Base-by-base conservation (phyloP, 441 rosid species). In the Gossypium gossypioides region DNA sequence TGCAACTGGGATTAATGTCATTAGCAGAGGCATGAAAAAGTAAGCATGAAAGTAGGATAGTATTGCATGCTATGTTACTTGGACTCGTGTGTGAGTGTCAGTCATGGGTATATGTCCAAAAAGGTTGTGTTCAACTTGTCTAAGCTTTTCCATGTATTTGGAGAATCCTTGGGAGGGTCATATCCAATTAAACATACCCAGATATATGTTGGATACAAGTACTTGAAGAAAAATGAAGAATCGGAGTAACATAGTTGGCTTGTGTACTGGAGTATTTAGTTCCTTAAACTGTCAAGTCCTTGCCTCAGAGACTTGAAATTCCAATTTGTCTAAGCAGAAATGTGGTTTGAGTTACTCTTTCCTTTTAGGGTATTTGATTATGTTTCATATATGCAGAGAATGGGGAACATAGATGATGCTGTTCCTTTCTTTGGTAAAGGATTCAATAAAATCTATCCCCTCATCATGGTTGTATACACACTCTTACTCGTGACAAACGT, bases 401-500 rank as follows among this genome's bases (percentile, higher is more conserved):
- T 89, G 96, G 96, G 93, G 27, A 86, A 81, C 75, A 89, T 89
- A 64, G 89, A 89, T 79, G 79, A 80, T 54, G 91, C 89, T 24
- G 87, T 89, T 64, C 87, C 93, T 42, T 86, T 89, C 69, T 86
- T 89, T 44, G 94, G 94, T 68, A 72, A 76, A 57, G 87, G 80
- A 27, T 91, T 91, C 78, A 91, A 91, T 82, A 85, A 81, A 81
- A 91, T 91, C 61, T 91, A 91, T 80, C 96, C 96, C 25, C 94
- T 91, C 62, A 81, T 91, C 67, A 91, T 91, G 93, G 96, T 91
- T 84, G 72, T 85, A 32, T 91, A 87, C 73, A 91, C 94, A 42
- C 65, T 89, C 29, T 71, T 91, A 81, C 88, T 89, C 27, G 91
- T 86, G 37, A 86, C 91, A 84, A 91, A 89, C 78, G 89, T 89